Conservation (phyloP, 345 rosid genomes). For the Syzygium oleosum region DNA sequence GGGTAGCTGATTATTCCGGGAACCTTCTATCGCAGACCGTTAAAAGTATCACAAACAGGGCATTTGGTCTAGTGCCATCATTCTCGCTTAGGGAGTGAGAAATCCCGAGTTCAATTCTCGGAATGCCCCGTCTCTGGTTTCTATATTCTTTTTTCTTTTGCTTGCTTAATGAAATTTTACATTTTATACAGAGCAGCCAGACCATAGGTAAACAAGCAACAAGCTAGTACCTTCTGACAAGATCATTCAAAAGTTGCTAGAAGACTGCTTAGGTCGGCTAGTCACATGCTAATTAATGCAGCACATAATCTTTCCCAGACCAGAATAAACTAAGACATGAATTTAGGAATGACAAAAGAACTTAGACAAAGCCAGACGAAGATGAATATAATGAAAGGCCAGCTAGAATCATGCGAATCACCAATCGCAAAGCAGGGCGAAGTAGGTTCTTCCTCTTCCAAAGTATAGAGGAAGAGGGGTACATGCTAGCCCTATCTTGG, state of each 20-base stretch:
- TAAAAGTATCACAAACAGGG: constrained; percentile 12
- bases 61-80: constrained; percentile 92
- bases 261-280: neutral
- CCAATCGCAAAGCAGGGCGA: no score
- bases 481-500: neutral
- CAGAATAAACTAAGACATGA: no score
- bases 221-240: neutral
- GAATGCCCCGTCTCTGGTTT: constrained; percentile 23
- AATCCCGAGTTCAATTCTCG: constrained; percentile 83
- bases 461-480: neutral
- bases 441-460: no score
- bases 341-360: no score
- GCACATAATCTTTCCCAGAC: neutral
- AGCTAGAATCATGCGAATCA: no score
- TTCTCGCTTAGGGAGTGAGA: constrained; percentile 93
- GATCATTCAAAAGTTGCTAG: neutral
- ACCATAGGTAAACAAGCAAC: neutral
- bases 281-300: neutral
- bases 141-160: neutral
- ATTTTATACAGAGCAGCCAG: neutral
- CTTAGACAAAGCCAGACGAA: no score
- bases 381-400: no score
- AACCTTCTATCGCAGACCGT: neutral
- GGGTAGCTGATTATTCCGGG: neutral
- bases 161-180: neutral